Percentiles rank a stretch among this genome's conserved stretches.
phyloP scores from a whole-genome alignment of 202 grass and related monocot species.

The Eragrostis tef region DNA sequence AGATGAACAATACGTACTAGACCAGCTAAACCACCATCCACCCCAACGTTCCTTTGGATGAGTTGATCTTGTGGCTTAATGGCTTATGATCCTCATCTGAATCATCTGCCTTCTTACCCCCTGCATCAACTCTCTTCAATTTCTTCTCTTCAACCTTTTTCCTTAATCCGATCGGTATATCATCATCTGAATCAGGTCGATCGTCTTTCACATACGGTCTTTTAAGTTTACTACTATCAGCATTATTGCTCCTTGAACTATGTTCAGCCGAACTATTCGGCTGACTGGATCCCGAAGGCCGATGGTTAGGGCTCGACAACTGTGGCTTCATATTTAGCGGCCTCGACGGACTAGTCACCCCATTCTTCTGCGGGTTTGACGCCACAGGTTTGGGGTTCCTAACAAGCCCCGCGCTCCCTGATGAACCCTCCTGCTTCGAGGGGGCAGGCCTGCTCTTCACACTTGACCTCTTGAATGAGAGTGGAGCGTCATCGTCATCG shows the following conservation, averaged over 20 bases:
- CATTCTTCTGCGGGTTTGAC: slow-evolving; percentile 44
- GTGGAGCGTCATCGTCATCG: slow-evolving; percentile 49
- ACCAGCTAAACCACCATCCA: not conserved
- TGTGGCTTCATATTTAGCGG: slow-evolving; percentile 42
- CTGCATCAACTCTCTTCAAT: slow-evolving; percentile 31
- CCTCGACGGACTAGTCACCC: slow-evolving; percentile 36
- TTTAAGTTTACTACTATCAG: slow-evolving; percentile 58
- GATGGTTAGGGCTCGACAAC: slow-evolving; percentile 39
- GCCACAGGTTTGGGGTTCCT: slow-evolving; percentile 45
- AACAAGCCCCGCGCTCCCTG: not conserved
- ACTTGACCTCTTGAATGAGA: slow-evolving; percentile 71
- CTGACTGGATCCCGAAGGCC: slow-evolving; percentile 46
- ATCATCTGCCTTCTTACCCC: slow-evolving; percentile 29
- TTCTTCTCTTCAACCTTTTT: slow-evolving; percentile 43
- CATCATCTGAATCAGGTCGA: slow-evolving; percentile 69
- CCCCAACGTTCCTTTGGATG: slow-evolving; percentile 15
- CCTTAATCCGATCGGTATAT: slow-evolving; percentile 58
- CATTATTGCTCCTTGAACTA: slow-evolving; percentile 33
- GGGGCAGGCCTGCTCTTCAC: slow-evolving; percentile 54
- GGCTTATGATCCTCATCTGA: slow-evolving; percentile 54
- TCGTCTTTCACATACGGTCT: slow-evolving; percentile 50
- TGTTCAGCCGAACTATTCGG: slow-evolving; percentile 39
- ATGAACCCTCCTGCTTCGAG: slow-evolving; percentile 47
- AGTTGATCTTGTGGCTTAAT: slow-evolving; percentile 45
- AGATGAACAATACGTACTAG: not conserved